phyloP scores from a whole-genome alignment of 1,284 basidiomycete genomes.

The Golubevia pallescens region DNA sequence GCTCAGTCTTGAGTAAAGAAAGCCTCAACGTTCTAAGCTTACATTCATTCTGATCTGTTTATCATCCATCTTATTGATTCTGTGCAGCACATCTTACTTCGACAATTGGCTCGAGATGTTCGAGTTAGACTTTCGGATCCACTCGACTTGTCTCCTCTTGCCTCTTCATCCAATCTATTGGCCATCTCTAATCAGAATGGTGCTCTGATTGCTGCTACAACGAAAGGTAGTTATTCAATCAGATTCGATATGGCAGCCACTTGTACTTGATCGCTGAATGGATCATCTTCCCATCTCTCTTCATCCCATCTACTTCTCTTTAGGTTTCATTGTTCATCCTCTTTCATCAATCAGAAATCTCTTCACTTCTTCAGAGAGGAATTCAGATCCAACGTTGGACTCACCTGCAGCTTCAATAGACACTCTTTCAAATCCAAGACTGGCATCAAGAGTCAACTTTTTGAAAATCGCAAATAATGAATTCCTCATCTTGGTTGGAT shows the following conservation, averaged over 20 bases:
- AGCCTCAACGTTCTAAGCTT: too few species aligned
- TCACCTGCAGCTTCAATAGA: constrained; percentile 18
- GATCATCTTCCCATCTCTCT: constrained; percentile 12
- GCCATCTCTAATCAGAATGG: constrained; percentile 64
- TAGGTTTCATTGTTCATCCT: constrained; percentile 55
- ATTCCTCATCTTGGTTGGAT: constrained; percentile 21
- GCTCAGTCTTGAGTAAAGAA: too few species aligned
- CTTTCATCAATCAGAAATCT: constrained; percentile 38
- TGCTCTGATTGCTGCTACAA: constrained; percentile 65
- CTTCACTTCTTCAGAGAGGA: constrained; percentile 28
- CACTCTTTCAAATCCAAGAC: constrained; percentile 13
- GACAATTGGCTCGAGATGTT: constrained; percentile 51
- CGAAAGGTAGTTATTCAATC: constrained; percentile 40
- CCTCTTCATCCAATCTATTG: constrained; percentile 57
- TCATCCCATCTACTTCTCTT: constrained; percentile 52
- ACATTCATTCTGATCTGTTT: background rate
- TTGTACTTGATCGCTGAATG: background rate
- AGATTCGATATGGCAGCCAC: background rate
- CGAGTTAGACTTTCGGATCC: constrained; percentile 52
- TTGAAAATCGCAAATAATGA: constrained; percentile 28
- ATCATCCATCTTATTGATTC: background rate
- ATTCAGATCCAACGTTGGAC: constrained; percentile 20
- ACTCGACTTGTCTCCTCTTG: constrained; percentile 6
- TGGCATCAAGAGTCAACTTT: constrained; percentile 28
- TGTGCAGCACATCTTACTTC: constrained; percentile 29